These are phyloP conservation scores for Basidioascus undulatus DNA, from an alignment of 768 basidiomycete genomes.

Conservation along the genomic window DNA sequence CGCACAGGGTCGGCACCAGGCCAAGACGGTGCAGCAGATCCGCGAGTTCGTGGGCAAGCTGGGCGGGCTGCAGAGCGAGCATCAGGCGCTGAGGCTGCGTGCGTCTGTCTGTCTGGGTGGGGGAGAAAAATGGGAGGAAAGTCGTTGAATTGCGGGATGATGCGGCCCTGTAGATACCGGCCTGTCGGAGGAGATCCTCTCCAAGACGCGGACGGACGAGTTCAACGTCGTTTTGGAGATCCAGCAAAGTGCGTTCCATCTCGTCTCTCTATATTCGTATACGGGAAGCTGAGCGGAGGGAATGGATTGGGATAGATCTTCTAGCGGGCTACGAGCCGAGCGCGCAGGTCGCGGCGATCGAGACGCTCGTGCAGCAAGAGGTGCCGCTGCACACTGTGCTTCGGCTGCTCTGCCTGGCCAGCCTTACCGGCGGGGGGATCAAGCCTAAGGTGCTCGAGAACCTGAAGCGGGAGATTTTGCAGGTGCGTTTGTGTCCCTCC, in stretches of 20 bases:
- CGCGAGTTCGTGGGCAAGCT: slow-evolving; percentile 88
- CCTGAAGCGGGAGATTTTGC: slow-evolving; percentile 74
- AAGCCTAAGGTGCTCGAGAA: slow-evolving; percentile 67
- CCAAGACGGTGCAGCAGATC: slow-evolving; percentile 75
- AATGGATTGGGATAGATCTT: too few species aligned
- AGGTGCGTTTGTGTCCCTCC: slow-evolving; percentile 25
- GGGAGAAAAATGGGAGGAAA: too few species aligned
- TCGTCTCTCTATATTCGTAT: background rate
- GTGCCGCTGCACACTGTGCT: slow-evolving; percentile 55
- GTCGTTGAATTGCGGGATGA: too few species aligned
- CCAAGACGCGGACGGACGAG: slow-evolving; percentile 55
- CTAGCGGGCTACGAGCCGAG: slow-evolving; percentile 71
- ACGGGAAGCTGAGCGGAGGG: background rate
- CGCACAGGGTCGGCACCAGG: slow-evolving; percentile 47
- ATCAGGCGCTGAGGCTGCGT: slow-evolving; percentile 74
- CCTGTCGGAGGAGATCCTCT: slow-evolving; percentile 71
- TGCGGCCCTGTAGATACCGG: too few species aligned
- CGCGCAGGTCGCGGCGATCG: slow-evolving; percentile 59
- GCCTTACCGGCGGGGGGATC: slow-evolving; percentile 60
- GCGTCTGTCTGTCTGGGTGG: slow-evolving; percentile 18
- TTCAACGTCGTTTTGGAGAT: slow-evolving; percentile 86
- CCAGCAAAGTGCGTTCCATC: slow-evolving; percentile 52
- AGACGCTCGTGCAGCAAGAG: slow-evolving; percentile 71
- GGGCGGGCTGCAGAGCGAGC: slow-evolving; percentile 74
- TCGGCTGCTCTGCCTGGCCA: slow-evolving; percentile 63